Conservation (phyloP, 768 basidiomycete species). For the Pulveroboletus frians region DNA sequence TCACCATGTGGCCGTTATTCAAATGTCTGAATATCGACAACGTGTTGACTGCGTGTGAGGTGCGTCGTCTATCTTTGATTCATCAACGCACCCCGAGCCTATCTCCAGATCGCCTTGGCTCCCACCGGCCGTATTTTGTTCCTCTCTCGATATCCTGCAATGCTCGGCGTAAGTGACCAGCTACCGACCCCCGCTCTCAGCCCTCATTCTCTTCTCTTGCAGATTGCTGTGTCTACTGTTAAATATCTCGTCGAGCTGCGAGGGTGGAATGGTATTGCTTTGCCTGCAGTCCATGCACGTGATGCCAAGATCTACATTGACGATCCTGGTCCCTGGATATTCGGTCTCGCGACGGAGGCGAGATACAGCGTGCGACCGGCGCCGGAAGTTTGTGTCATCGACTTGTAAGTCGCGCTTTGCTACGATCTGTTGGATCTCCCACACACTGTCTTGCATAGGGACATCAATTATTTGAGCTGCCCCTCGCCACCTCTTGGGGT, state of each 20-base stretch:
- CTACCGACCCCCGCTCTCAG: background rate
- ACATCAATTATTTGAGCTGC: constrained; percentile 82
- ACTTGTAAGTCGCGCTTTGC: constrained; percentile 53
- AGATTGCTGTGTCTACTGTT: constrained; percentile 87
- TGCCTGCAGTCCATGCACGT: constrained; percentile 77
- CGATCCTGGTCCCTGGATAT: constrained; percentile 95
- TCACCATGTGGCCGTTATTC: constrained; percentile 96
- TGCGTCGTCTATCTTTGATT: constrained; percentile 22
- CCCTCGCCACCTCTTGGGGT: constrained; percentile 70
- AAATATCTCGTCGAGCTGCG: constrained; percentile 89
- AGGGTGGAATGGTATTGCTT: constrained; percentile 87
- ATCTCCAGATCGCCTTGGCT: constrained; percentile 67
- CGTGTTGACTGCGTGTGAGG: constrained; percentile 89
- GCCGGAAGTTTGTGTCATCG: constrained; percentile 82
- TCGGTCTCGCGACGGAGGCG: constrained; percentile 83
- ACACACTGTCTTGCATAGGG: constrained; percentile 37
- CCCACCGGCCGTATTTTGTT: constrained; percentile 86
- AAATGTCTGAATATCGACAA: constrained; percentile 90
- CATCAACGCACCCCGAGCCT: background rate
- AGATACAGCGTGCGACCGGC: constrained; percentile 70
- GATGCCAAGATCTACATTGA: constrained; percentile 93
- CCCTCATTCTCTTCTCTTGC: constrained; percentile 5
- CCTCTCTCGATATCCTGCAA: constrained; percentile 82
- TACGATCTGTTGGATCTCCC: constrained; percentile 1
- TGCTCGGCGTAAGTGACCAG: constrained; percentile 65